phyloP scores from a whole-genome alignment of 345 rosid species.

The Gossypium arboreum region DNA sequence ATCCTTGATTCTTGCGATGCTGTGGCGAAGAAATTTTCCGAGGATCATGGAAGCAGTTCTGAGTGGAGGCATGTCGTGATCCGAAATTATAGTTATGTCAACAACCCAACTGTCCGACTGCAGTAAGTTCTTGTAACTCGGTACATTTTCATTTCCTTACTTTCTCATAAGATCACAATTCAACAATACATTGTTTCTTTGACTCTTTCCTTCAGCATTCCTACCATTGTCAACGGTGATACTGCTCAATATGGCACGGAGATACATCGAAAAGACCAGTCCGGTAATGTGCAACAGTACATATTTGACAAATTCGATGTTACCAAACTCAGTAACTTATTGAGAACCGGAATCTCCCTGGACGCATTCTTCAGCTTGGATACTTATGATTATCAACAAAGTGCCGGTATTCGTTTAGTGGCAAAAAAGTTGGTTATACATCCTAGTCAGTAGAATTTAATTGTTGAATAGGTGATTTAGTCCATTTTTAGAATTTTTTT shows the following conservation, averaged over 20 bases:
- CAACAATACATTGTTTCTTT: neutral
- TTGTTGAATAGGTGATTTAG: neutral
- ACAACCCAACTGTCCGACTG: slow-evolving; percentile 56
- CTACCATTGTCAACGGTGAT: slow-evolving; percentile 41
- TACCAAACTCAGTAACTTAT: slow-evolving; percentile 42
- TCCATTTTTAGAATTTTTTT: neutral
- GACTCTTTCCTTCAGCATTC: slow-evolving; percentile 46
- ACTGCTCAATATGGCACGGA: slow-evolving; percentile 52
- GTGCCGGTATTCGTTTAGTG: slow-evolving; percentile 68
- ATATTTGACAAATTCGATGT: slow-evolving; percentile 37
- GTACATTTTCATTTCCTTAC: neutral
- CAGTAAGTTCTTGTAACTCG: slow-evolving; percentile 48
- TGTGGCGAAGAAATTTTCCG: slow-evolving; percentile 34
- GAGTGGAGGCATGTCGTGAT: slow-evolving; percentile 60
- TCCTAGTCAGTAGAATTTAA: slow-evolving; percentile 5
- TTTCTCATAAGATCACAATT: neutral
- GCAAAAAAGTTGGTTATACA: slow-evolving; percentile 55
- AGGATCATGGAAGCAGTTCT: slow-evolving; percentile 56
- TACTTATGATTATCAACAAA: slow-evolving; percentile 66
- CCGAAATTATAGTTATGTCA: slow-evolving; percentile 31
- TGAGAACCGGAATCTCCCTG: slow-evolving; percentile 40
- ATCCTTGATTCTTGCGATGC: slow-evolving; percentile 65
- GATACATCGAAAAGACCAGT: slow-evolving; percentile 52
- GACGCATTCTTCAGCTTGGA: slow-evolving; percentile 66
- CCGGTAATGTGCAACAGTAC: slow-evolving; percentile 50